Evolutionary conservation across 805 yeast genomes (phyloP), one percentile per base, ranked within the genome.

Genomic region (Suhomyces sp.): DNA sequence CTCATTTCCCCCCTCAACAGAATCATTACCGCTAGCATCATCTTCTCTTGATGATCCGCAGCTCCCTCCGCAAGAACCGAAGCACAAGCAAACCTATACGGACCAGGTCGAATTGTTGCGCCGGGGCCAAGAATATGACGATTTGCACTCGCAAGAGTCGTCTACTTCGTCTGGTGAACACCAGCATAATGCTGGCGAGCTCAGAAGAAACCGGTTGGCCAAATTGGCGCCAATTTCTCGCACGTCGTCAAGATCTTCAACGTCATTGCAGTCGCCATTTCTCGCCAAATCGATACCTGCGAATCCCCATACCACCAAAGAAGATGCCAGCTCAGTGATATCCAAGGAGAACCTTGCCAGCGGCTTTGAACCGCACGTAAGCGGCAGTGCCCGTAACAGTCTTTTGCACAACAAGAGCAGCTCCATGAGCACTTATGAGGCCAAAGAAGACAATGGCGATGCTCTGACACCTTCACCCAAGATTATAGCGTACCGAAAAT

Each of bases 401-500:
- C 48, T 56, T 15, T 46, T 54, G 31, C 53, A 56, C 48, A 51
- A 49, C 17, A 46, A 22, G 44, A 49, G 27, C 44, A 35, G 31
- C 47, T 33, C 36, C 44, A 51, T 17, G 45, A 46, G 45, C 40
- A 41, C 46, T 10, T 29, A 3, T 49, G 54, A 22, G 26, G 41
- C 40, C 33, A 29, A 15, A 31, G 36, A 6, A 48, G 27, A 13
- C 41, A 45, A 33, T 48, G 49, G 19, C 19, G 42, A 7, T 47
- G 55, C 13, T 35, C 48, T 6, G 44, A 47, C 19, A 46, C 48
- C n/a, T 7, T 68, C 76, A 3, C 79, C 79, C 26, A 71, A 69
- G 47, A 67, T 75, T 27, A 73, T 75, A 15, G 50, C 77, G 6
- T 74, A 72, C 57, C 58, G 79, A 31, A 72, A 71, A 54, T 65